Evolutionary conservation across 2,329 filamentous ascomycete genomes (phyloP).

Genomic region (Alternaria atra): DNA sequence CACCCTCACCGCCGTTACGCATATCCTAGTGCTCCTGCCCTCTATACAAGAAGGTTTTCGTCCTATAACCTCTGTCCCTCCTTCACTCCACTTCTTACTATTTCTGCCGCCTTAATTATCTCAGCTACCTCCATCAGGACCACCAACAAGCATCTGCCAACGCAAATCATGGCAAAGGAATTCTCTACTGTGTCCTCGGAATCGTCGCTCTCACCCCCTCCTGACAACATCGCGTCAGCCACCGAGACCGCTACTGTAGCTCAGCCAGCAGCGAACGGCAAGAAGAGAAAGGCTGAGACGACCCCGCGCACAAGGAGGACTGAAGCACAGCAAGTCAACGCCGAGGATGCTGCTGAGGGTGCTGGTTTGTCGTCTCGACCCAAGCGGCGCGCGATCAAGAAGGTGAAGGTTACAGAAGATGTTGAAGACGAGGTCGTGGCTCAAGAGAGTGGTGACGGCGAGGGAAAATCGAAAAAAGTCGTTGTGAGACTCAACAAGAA

Average conservation of each 20-base stretch:
- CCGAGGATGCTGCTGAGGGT: constrained; percentile 8
- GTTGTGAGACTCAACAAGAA: neutral
- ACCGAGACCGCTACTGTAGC: constrained; percentile 13
- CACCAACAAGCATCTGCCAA: neutral
- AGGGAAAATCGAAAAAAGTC: constrained; percentile 19
- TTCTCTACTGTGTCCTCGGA: constrained; percentile 19
- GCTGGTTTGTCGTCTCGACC: constrained; percentile 18
- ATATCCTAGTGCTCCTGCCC: neutral
- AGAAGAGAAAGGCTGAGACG: constrained; percentile 43
- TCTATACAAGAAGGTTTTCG: neutral
- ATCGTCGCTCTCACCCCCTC: constrained; percentile 37
- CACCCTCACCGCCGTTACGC: constrained; percentile 12
- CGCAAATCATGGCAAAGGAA: constrained; percentile 31
- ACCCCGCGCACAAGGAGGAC: constrained; percentile 23
- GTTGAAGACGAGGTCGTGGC: constrained; percentile 21
- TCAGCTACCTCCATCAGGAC: neutral
- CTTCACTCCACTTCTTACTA: constrained; percentile 6
- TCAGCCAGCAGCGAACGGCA: constrained; percentile 19
- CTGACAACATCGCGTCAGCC: constrained; percentile 17
- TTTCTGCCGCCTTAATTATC: neutral
- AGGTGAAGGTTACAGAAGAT: constrained; percentile 30
- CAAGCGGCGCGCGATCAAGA: constrained; percentile 26
- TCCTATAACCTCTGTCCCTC: neutral
- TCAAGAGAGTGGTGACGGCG: constrained; percentile 15
- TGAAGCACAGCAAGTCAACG: constrained; percentile 6